Evolutionary conservation across 2,329 filamentous ascomycete species (phyloP), one percentile per base, ranked within the genome.

Genomic region (Neopestalotiopsis sp.): DNA sequence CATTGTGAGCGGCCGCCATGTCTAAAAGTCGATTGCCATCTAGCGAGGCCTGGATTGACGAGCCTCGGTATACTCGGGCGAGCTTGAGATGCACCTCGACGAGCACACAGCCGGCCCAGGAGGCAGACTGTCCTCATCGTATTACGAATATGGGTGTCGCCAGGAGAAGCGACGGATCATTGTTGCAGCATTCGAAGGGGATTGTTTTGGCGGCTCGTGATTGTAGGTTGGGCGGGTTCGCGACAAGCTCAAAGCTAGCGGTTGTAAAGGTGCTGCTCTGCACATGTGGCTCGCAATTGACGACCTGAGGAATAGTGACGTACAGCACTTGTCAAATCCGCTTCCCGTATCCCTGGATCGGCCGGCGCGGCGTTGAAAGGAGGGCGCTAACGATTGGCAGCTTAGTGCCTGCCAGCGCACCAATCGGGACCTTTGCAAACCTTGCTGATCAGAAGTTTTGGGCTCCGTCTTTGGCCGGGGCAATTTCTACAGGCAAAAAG

Each of bases 121-220:
- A 80, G 72, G 73, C 83, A 78, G 72, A 78, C 80, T 75, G 79
- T 75, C 76, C 82, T 85, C 85, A 88, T 87, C 71, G 80, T 81
- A 81, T 72, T 57, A 58, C 30, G 34, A 38, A 61, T 63, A n/a
- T 32, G 17, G 38, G 45, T 49, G 53, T 13, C 28, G 28, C 58
- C 45, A n/a, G 20, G 20, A 65, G 34, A 24, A 49, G n/a, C 45
- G 42, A 65, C 38, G 53, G 58, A 28, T 64, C 56, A 68, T 73
- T 69, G 65, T 70, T 61, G 67, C 65, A 68, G 38, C 57, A 59
- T 59, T 34, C 28, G 24, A 59, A 30, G 28, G 12, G 30, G 24
- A 13, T 30, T 20, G 20, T 59, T 58, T 20, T 53, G 45, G 6
- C 45, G 45, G 17, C 17, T n/a, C 45, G 45, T n/a, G 17, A 53